phyloP scores from a whole-genome alignment of 768 basidiomycete species.

The Strobilomyces echinocephalus region DNA sequence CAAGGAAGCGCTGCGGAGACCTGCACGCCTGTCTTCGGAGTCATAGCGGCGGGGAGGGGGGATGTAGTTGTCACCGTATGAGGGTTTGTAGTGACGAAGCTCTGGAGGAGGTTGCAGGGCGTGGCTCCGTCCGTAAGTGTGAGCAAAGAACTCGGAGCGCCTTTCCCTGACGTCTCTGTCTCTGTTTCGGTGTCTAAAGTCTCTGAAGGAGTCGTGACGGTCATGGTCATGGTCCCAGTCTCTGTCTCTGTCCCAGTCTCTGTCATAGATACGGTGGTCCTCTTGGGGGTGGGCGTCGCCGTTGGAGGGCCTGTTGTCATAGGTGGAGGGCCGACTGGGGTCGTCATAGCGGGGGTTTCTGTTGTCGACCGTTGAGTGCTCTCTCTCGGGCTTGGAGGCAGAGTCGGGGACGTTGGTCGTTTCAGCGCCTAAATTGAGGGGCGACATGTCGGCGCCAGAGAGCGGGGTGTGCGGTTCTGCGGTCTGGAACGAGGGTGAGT shows the following conservation, averaged over 20 bases:
- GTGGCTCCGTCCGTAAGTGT: slow-evolving; percentile 37
- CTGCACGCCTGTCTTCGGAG: slow-evolving; percentile 25
- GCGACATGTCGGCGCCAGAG: slow-evolving; percentile 25
- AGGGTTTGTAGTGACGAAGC: slow-evolving; percentile 45
- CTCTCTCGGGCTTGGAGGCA: slow-evolving; percentile 10
- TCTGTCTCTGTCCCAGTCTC: slow-evolving; percentile 32
- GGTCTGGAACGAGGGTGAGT: slow-evolving; percentile 19
- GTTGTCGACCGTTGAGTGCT: slow-evolving; percentile 24
- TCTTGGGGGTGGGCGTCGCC: slow-evolving; percentile 15
- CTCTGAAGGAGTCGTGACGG: slow-evolving; percentile 17
- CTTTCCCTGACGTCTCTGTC: slow-evolving; percentile 33
- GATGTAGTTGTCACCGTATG: slow-evolving; percentile 32
- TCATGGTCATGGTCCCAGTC: slow-evolving; percentile 30
- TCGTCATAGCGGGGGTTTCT: slow-evolving; percentile 28
- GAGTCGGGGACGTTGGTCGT: slow-evolving; percentile 10
- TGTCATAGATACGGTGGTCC: slow-evolving; percentile 32
- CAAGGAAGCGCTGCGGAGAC: slow-evolving; percentile 12
- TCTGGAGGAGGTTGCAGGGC: slow-evolving; percentile 42
- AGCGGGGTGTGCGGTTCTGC: slow-evolving; percentile 24
- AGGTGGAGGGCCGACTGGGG: slow-evolving; percentile 7
- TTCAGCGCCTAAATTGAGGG: slow-evolving; percentile 19
- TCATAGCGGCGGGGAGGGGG: slow-evolving; percentile 34
- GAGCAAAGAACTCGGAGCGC: slow-evolving; percentile 35
- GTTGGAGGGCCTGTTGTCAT: slow-evolving; percentile 12
- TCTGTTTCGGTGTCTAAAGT: slow-evolving; percentile 27